phyloP scores from a whole-genome alignment of 169 alveolate species.

The Theileria orientalis region DNA sequence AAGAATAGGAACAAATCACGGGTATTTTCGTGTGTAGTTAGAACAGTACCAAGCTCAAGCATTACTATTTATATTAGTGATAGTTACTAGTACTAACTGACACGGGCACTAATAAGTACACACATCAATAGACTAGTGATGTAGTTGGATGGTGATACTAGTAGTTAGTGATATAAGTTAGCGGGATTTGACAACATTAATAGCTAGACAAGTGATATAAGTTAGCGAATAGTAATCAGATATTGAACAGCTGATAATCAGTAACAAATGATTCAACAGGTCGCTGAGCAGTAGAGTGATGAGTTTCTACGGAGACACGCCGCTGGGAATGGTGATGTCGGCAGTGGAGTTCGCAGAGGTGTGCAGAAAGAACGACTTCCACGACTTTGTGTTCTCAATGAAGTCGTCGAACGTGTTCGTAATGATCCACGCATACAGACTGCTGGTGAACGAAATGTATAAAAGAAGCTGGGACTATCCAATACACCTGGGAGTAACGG shows the following conservation, averaged over 20 bases:
- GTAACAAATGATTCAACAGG: slow-evolving; percentile 1
- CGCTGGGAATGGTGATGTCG: slow-evolving; percentile 83
- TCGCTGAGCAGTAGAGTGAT: slow-evolving; percentile 78
- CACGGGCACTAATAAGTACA: too few relatives aligned
- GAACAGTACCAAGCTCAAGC: too few relatives aligned
- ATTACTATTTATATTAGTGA: too few relatives aligned
- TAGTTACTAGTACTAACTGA: too few relatives aligned
- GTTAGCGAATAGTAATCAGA: too few relatives aligned
- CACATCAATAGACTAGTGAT: background rate
- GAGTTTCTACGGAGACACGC: slow-evolving; percentile 82
- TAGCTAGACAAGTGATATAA: too few relatives aligned
- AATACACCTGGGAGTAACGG: slow-evolving; percentile 84
- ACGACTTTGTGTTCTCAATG: slow-evolving; percentile 78
- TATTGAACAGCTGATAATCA: too few relatives aligned
- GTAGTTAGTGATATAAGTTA: too few relatives aligned
- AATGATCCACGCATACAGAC: slow-evolving; percentile 81
- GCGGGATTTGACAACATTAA: background rate
- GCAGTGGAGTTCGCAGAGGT: slow-evolving; percentile 81
- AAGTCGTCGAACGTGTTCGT: slow-evolving; percentile 78
- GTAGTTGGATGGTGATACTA: too few relatives aligned
- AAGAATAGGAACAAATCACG: slow-evolving; percentile 82
- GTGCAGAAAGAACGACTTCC: slow-evolving; percentile 72
- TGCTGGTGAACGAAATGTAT: slow-evolving; percentile 71
- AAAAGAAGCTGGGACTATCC: slow-evolving; percentile 73
- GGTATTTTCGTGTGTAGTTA: too few relatives aligned